Evolutionary conservation across 441 rosid species (phyloP), one percentile per base, ranked within the genome.

Genomic region (Erodium moschatum): DNA sequence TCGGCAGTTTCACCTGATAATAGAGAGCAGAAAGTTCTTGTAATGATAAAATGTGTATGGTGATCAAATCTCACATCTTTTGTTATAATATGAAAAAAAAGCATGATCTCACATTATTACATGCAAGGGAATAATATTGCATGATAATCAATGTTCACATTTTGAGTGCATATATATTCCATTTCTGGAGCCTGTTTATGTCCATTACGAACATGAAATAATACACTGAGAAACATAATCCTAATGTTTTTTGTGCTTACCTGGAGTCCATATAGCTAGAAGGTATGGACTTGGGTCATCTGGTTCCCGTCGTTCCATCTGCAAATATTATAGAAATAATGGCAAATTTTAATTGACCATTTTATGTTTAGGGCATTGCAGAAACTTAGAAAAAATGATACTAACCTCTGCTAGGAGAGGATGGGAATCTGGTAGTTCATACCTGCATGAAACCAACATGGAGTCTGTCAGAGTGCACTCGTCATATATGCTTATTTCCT

Each of bases 261-360:
- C 99, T 71, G 99, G 98, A 69, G 91, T 82, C 98, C 99, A 95
- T 76, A 92, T 86, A 46, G 96, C 98, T 66, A 95, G 87, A 72
- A 92, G 98, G 76, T 90, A 95, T 64, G 97, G 95, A 74, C 95
- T 85, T 66, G 93, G 98, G 67, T 95, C 99, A 85, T 89, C 98
- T 48, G 77, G 83, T 75, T 90, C 98, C 78, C 96, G 81, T 75
- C 67, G 84, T 52, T 89, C 92, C 89, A 95, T 81, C 99, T 95
- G 86, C 77, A 16, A 13, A 62, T 62, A 27, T 62, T 62, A 62
- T 62, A 62, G 18, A 62, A 62, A 40, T 62, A 70, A 33, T 29
- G 63, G 33, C 15, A 61, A 40, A 67, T 77, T 71, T 71, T 10
- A 46, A 70, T 64, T 61, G 61, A 75, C 74, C 70, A 64, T 33